phyloP scores from a whole-genome alignment of 2,329 filamentous ascomycete species.

The Ramularia collo-cygni region DNA sequence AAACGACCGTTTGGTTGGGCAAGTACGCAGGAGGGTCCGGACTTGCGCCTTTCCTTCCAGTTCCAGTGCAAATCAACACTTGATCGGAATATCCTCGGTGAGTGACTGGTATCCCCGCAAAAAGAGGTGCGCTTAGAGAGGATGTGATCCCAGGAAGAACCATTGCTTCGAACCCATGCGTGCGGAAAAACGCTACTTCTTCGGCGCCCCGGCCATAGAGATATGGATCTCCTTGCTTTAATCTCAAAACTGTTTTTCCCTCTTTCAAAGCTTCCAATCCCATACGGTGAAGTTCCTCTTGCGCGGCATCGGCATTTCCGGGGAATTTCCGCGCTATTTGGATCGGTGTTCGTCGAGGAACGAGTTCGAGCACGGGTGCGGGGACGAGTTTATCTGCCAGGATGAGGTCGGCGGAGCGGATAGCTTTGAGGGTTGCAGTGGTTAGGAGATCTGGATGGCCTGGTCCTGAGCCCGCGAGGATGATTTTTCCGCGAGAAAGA shows the following conservation, averaged over 20 bases:
- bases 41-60: slow-evolving; percentile 78
- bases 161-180: slow-evolving; percentile 56
- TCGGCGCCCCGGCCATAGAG: slow-evolving; percentile 93
- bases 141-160: slow-evolving; percentile 90
- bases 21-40: slow-evolving; percentile 77
- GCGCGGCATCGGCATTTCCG: slow-evolving; percentile 88
- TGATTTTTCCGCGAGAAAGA: slow-evolving; percentile 58
- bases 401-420: slow-evolving; percentile 67
- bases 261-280: slow-evolving; percentile 62
- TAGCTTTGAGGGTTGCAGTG: slow-evolving; percentile 69
- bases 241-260: slow-evolving; percentile 74
- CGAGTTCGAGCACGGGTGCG: slow-evolving; percentile 74
- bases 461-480: slow-evolving; percentile 85
- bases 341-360: slow-evolving; percentile 81
- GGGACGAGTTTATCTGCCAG: slow-evolving; percentile 84
- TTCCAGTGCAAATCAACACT: slow-evolving; percentile 92
- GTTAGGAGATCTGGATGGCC: slow-evolving; percentile 91
- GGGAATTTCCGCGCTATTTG: slow-evolving; percentile 96
- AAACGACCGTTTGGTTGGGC: slow-evolving; percentile 73
- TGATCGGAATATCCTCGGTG: slow-evolving; percentile 88
- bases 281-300: slow-evolving; percentile 77
- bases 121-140: slow-evolving; percentile 78
- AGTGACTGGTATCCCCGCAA: slow-evolving; percentile 80
- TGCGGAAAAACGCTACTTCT: slow-evolving; percentile 77
- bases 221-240: slow-evolving; percentile 97